A percentile compares a stretch with the other conserved stretches of the same genome.
Evolutionary conservation across 2,329 filamentous ascomycete genomes (phyloP).

Genomic region (Pestalotiopsis sp.): DNA sequence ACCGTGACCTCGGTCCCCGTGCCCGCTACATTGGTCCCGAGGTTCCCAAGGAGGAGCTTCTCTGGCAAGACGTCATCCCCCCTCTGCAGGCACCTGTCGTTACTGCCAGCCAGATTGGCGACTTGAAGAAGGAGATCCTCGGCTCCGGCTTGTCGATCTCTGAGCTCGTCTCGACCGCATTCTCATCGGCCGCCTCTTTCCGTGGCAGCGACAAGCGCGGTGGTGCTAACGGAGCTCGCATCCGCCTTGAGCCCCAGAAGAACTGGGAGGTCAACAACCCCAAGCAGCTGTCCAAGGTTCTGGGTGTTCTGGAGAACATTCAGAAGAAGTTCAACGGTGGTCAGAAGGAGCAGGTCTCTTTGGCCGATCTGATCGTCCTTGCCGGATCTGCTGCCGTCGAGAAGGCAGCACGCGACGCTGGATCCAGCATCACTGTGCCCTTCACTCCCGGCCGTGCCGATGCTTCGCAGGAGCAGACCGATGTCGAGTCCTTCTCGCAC

Average conservation of each 20-base stretch:
- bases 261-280: constrained; percentile 78
- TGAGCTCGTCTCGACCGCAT: constrained; percentile 67
- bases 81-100: constrained; percentile 57
- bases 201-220: constrained; percentile 79
- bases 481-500: constrained; percentile 62
- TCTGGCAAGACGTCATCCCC: constrained; percentile 78
- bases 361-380: constrained; percentile 79
- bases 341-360: constrained; percentile 67
- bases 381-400: constrained; percentile 72
- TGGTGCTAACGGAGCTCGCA: constrained; percentile 78
- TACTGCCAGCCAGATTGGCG: constrained; percentile 62
- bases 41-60: constrained; percentile 66
- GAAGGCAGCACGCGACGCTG: constrained; percentile 60
- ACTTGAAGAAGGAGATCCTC: constrained; percentile 70
- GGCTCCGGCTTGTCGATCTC: constrained; percentile 59
- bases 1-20: constrained; percentile 77
- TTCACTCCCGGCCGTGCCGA: constrained; percentile 75
- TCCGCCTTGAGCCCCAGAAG: constrained; percentile 72
- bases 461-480: constrained; percentile 72
- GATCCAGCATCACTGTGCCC: constrained; percentile 58
- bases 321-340: constrained; percentile 68
- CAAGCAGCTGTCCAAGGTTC: constrained; percentile 61
- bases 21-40: constrained; percentile 75
- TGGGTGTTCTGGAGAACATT: constrained; percentile 62
- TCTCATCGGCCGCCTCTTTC: constrained; percentile 73